Conservation (phyloP, 306 rosid genomes). For the Hippophae gyantsensis region DNA sequence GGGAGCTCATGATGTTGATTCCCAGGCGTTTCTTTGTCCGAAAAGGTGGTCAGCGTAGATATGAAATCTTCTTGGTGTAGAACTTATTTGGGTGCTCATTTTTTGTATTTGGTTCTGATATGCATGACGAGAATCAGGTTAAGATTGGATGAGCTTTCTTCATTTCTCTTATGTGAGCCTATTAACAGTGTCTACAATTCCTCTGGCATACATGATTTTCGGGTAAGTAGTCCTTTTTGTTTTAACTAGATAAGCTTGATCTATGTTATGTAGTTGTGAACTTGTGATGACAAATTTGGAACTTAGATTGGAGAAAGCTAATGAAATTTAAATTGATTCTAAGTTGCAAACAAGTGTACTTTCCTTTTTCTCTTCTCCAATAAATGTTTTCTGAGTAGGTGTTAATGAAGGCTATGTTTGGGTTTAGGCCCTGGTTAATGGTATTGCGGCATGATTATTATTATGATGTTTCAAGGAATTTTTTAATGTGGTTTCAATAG, state of each 20-base stretch:
- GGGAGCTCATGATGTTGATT: background rate
- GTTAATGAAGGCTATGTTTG: too few relatives aligned
- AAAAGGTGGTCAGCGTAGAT: slow-evolving; percentile 17
- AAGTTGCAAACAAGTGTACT: too few relatives aligned
- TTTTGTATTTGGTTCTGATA: slow-evolving; percentile 37
- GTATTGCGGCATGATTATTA: too few relatives aligned
- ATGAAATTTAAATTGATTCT: too few relatives aligned
- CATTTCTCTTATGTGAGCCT: slow-evolving; percentile 39
- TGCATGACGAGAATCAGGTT: slow-evolving; percentile 25
- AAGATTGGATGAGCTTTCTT: slow-evolving; percentile 34
- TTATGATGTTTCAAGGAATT: too few relatives aligned
- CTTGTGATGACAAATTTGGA: too few relatives aligned
- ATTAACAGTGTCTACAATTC: slow-evolving; percentile 25
- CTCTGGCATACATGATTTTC: slow-evolving; percentile 32
- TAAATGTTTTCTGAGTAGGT: too few relatives aligned
- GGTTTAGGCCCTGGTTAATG: too few relatives aligned
- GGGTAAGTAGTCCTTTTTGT: slow-evolving; percentile 26
- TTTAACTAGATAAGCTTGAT: background rate
- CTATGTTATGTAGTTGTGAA: background rate
- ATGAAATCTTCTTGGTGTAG: slow-evolving; percentile 15
- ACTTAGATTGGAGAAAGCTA: too few relatives aligned
- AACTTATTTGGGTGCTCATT: slow-evolving; percentile 16
- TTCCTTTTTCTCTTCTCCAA: too few relatives aligned
- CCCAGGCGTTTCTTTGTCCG: background rate
- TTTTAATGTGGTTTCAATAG: background rate